Conservation (phyloP, 345 rosid genomes). For the Cardamine occulta region DNA sequence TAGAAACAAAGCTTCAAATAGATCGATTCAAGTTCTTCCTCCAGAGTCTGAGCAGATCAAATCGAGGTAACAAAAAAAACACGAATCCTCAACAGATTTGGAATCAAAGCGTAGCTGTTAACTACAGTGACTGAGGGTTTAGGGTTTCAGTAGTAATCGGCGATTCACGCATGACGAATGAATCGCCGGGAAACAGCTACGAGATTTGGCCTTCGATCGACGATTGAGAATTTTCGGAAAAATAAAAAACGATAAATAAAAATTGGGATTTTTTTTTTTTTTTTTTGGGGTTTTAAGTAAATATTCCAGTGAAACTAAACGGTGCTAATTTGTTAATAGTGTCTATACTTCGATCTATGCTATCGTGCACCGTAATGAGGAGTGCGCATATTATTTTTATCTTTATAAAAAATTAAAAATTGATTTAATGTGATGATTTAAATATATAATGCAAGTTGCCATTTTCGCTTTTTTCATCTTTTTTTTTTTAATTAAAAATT, state of each 20-base stretch:
- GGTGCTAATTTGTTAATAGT: constrained; percentile 44
- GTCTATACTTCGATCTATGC: constrained; percentile 3
- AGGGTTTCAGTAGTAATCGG: constrained; percentile 26
- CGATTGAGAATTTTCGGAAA: constrained; percentile 27
- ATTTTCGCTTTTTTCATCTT: constrained; percentile 11
- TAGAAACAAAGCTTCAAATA: constrained; percentile 52
- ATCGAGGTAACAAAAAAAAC: constrained; percentile 23
- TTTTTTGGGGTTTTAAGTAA: constrained; percentile 28
- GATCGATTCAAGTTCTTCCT: constrained; percentile 65
- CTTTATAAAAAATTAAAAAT: neutral
- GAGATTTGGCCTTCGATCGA: constrained; percentile 43
- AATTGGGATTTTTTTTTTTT: constrained; percentile 14
- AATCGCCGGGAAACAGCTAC: constrained; percentile 37
- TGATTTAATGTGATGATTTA: constrained; percentile 8
- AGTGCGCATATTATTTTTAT: constrained; percentile 31
- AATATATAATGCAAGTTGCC: constrained; percentile 28
- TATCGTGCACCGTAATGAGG: constrained; percentile 42
- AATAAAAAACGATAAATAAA: constrained; percentile 22
- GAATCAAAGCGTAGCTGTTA: neutral
- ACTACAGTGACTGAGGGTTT: constrained; percentile 41
- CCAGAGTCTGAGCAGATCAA: constrained; percentile 60
- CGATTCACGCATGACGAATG: constrained; percentile 24
- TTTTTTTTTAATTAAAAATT: neutral
- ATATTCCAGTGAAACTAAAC: constrained; percentile 45
- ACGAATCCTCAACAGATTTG: constrained; percentile 11